These are phyloP conservation scores for Yamadazyma dushanensis DNA, from an alignment of 1,139 yeast species.

Conservation along the genomic window DNA sequence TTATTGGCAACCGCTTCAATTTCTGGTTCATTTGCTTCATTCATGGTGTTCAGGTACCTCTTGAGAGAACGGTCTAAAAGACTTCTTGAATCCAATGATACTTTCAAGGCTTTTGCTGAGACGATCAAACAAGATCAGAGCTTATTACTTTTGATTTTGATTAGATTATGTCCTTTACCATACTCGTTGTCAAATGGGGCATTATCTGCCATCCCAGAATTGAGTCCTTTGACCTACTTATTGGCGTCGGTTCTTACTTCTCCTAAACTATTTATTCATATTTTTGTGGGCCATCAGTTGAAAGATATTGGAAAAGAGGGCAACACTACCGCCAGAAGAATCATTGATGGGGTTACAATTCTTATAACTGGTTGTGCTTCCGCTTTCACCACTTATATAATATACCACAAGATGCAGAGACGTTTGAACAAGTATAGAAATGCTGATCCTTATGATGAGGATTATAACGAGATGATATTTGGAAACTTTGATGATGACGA, in stretches of 20 bases:
- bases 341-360: slow-evolving; percentile 66
- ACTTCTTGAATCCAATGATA: slow-evolving; percentile 54
- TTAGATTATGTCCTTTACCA: slow-evolving; percentile 89
- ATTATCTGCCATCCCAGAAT: slow-evolving; percentile 78
- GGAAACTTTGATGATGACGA: slow-evolving; percentile 42
- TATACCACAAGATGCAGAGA: slow-evolving; percentile 61
- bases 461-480: slow-evolving; percentile 35
- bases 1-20: slow-evolving; percentile 69
- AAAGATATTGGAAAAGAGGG: slow-evolving; percentile 65
- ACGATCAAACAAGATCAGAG: slow-evolving; percentile 66
- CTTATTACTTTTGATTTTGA: slow-evolving; percentile 63
- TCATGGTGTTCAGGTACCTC: slow-evolving; percentile 62
- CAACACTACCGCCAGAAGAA: slow-evolving; percentile 49
- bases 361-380: slow-evolving; percentile 58
- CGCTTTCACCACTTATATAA: slow-evolving; percentile 62
- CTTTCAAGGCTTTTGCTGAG: slow-evolving; percentile 73
- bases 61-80: slow-evolving; percentile 55
- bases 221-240: slow-evolving; percentile 60
- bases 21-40: slow-evolving; percentile 72
- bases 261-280: slow-evolving; percentile 76
- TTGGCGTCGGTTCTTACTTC: slow-evolving; percentile 74
- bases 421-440: slow-evolving; percentile 35
- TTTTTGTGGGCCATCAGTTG: slow-evolving; percentile 78
- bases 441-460: slow-evolving; percentile 8
- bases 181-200: slow-evolving; percentile 93